A percentile compares a stretch with the other conserved stretches of the same genome.
Evolutionary conservation across 768 basidiomycete genomes (phyloP).

Genomic region (Trametes elegans): DNA sequence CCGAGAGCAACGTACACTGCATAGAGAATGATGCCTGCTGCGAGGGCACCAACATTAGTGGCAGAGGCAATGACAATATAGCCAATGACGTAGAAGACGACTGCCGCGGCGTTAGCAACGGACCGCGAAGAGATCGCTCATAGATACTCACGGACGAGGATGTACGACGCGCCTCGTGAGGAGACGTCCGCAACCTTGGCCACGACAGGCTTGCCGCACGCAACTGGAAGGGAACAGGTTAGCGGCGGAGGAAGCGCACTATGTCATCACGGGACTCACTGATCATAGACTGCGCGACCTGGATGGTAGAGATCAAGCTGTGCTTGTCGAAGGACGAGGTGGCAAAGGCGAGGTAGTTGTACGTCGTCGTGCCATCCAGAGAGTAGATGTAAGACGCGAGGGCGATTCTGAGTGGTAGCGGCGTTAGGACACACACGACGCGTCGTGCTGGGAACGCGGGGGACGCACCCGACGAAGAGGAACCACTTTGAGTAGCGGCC

Average conservation of each 20-base stretch:
- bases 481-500: constrained; percentile 56
- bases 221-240: not conserved
- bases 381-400: constrained; percentile 76
- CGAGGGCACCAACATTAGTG: constrained; percentile 27
- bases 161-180: constrained; percentile 44
- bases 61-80: constrained; percentile 36
- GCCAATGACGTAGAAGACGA: constrained; percentile 40
- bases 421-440: not conserved
- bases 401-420: constrained; percentile 34
- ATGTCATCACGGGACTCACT: constrained; percentile 43
- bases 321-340: constrained; percentile 20
- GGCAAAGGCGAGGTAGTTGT: constrained; percentile 40
- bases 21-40: constrained; percentile 48
- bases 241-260: constrained; percentile 28
- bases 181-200: constrained; percentile 52
- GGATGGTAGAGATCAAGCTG: constrained; percentile 20
- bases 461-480: constrained; percentile 53
- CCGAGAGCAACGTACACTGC: constrained; percentile 44
- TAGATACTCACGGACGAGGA: constrained; percentile 45
- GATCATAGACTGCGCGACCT: constrained; percentile 27
- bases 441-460: not conserved
- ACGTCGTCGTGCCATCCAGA: constrained; percentile 68
- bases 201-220: constrained; percentile 41
- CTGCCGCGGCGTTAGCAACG: constrained; percentile 16
- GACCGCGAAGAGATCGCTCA: not conserved